Percentiles rank a stretch among this genome's conserved stretches.
Evolutionary conservation across 164 flowering plant species (phyloP).

Genomic region (Piper betle): DNA sequence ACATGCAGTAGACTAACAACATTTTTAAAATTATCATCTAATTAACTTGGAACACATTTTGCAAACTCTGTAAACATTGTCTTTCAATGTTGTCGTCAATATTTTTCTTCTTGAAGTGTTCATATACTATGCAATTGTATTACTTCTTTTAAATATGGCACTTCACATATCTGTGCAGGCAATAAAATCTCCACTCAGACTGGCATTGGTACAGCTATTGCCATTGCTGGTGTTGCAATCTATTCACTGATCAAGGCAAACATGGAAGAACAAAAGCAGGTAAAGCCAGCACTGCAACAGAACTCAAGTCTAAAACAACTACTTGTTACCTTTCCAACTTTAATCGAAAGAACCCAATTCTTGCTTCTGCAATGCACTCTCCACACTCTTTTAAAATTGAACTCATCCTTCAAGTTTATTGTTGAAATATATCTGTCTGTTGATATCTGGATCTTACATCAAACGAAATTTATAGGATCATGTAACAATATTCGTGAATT

Average conservation of each 20-base stretch:
- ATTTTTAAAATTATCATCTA: too few species aligned
- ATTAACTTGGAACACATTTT: too few species aligned
- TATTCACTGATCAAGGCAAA: slow-evolving; percentile 62
- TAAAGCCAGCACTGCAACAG: too few species aligned
- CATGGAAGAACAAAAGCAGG: slow-evolving; percentile 48
- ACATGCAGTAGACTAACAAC: background rate
- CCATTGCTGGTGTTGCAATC: slow-evolving; percentile 65
- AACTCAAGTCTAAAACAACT: background rate
- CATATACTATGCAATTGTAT: background rate
- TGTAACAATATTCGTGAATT: background rate
- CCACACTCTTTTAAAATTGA: too few species aligned
- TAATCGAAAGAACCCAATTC: background rate
- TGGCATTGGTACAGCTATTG: slow-evolving; percentile 62
- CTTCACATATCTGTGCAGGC: slow-evolving; percentile 23
- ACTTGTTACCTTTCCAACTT: background rate
- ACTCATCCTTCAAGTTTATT: too few species aligned
- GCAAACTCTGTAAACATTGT: too few species aligned
- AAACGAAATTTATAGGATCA: background rate
- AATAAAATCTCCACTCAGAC: slow-evolving; percentile 60
- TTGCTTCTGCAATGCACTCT: too few species aligned
- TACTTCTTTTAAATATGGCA: background rate
- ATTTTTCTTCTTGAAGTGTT: too few species aligned
- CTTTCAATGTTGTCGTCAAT: too few species aligned
- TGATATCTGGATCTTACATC: background rate
- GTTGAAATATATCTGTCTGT: too few species aligned